A percentile compares a stretch with the other conserved stretches of the same genome.
phyloP scores from a whole-genome alignment of 1,284 basidiomycete species.

The Takashimella koratensis region DNA sequence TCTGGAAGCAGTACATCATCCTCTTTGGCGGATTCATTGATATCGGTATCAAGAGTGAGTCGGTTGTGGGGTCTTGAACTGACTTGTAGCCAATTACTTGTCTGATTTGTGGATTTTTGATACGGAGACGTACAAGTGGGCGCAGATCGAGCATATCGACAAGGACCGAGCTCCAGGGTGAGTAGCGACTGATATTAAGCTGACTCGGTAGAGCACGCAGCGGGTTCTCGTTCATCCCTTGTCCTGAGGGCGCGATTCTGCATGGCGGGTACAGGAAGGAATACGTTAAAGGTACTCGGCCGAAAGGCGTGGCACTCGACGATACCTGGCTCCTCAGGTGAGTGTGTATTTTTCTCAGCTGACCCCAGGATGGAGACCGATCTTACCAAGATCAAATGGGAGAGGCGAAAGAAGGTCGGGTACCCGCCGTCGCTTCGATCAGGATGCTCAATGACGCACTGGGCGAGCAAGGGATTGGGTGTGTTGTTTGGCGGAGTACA shows the following conservation, averaged over 20 bases:
- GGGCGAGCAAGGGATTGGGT: conserved; percentile 60
- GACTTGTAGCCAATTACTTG: conserved; percentile 66
- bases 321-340: conserved; percentile 88
- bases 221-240: conserved; percentile 82
- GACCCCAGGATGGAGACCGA: conserved; percentile 50
- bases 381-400: conserved; percentile 70
- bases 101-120: conserved; percentile 88
- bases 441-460: conserved; percentile 37
- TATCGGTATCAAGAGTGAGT: conserved; percentile 66
- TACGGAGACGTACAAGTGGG: conserved; percentile 83
- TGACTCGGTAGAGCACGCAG: conserved; percentile 61
- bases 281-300: conserved; percentile 80
- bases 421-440: conserved; percentile 69
- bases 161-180: conserved; percentile 61
- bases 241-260: conserved; percentile 73
- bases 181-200: not conserved
- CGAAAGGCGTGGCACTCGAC: conserved; percentile 80
- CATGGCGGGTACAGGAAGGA: conserved; percentile 94
- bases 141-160: conserved; percentile 68
- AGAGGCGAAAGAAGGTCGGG: conserved; percentile 72
- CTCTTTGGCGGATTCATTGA: conserved; percentile 87
- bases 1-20: conserved; percentile 83
- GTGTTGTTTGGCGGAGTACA: conserved; percentile 88
- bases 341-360: conserved; percentile 48
- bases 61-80: not conserved